Percentiles rank a stretch among this genome's conserved stretches.
phyloP scores from a whole-genome alignment of 768 basidiomycete genomes.

The Leccinellum rugosiceps region DNA sequence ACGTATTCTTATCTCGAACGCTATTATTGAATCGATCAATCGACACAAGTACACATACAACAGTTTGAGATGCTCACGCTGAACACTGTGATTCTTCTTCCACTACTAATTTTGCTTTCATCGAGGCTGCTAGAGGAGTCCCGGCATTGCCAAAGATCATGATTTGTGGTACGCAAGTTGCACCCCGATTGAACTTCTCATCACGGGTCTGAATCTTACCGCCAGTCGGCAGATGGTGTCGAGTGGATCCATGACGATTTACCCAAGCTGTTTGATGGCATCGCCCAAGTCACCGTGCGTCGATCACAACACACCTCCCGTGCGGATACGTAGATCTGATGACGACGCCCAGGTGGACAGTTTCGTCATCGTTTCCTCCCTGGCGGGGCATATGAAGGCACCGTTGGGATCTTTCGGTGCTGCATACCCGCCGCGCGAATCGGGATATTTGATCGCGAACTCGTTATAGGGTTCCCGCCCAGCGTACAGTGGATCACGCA shows the following conservation, averaged over 20 bases:
- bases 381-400: constrained; percentile 45
- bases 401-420: constrained; percentile 46
- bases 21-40: too few species aligned
- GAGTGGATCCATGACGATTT: constrained; percentile 78
- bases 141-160: constrained; percentile 23
- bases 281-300: constrained; percentile 76
- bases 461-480: constrained; percentile 57
- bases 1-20: too few species aligned
- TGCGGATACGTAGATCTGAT: background rate
- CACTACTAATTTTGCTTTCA: background rate
- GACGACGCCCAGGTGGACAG: constrained; percentile 32
- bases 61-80: background rate
- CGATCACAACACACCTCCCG: background rate
- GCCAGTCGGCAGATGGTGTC: constrained; percentile 47
- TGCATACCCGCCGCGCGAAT: constrained; percentile 42
- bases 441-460: constrained; percentile 49
- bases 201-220: background rate
- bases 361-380: constrained; percentile 42
- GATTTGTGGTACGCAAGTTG: constrained; percentile 25
- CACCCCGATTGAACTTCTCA: background rate
- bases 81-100: background rate
- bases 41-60: too few species aligned
- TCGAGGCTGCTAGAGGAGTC: background rate
- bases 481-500: constrained; percentile 81
- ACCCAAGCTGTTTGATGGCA: constrained; percentile 53